A percentile compares a stretch with the other conserved stretches of the same genome.
Conservation (phyloP, 371 early-diverging fungal genomes). For the Rhizomucor miehei region DNA sequence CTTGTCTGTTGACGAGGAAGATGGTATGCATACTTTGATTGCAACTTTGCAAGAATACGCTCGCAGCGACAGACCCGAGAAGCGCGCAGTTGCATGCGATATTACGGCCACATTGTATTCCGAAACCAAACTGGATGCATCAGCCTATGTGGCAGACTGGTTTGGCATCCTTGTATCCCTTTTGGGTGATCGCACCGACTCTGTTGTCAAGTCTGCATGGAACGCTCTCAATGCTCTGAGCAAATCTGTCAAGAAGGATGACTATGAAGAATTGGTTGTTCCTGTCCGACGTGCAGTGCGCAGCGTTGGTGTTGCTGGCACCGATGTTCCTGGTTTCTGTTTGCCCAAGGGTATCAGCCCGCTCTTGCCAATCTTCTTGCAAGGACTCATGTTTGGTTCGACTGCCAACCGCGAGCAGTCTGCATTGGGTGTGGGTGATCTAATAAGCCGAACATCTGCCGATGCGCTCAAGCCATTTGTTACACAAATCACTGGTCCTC, state of each 20-base stretch:
- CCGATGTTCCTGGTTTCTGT: slow-evolving; percentile 84
- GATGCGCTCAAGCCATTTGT: slow-evolving; percentile 87
- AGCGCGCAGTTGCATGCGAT: slow-evolving; percentile 60
- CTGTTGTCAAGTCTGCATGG: slow-evolving; percentile 73
- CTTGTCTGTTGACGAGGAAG: slow-evolving; percentile 70
- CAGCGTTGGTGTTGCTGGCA: slow-evolving; percentile 52
- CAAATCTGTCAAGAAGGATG: slow-evolving; percentile 80
- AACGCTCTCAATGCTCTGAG: slow-evolving; percentile 77
- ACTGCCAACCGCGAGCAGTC: slow-evolving; percentile 84
- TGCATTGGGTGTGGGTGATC: slow-evolving; percentile 66
- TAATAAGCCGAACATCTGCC: slow-evolving; percentile 72
- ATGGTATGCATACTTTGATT: slow-evolving; percentile 75
- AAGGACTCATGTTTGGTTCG: slow-evolving; percentile 90
- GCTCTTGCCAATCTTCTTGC: slow-evolving; percentile 87
- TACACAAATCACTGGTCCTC: slow-evolving; percentile 93
- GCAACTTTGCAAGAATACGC: slow-evolving; percentile 66
- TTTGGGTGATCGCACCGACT: slow-evolving; percentile 55
- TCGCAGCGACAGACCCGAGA: slow-evolving; percentile 50
- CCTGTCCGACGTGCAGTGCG: slow-evolving; percentile 73
- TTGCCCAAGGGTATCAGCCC: slow-evolving; percentile 92
- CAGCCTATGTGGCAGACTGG: slow-evolving; percentile 83
- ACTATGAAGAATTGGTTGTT: slow-evolving; percentile 76
- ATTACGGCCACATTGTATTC: slow-evolving; percentile 69
- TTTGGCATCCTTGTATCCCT: slow-evolving; percentile 72
- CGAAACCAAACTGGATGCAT: slow-evolving; percentile 58